A percentile compares a stretch with the other conserved stretches of the same genome.
Evolutionary conservation across 345 rosid genomes (phyloP).

Genomic region (Syzygium aqueum): DNA sequence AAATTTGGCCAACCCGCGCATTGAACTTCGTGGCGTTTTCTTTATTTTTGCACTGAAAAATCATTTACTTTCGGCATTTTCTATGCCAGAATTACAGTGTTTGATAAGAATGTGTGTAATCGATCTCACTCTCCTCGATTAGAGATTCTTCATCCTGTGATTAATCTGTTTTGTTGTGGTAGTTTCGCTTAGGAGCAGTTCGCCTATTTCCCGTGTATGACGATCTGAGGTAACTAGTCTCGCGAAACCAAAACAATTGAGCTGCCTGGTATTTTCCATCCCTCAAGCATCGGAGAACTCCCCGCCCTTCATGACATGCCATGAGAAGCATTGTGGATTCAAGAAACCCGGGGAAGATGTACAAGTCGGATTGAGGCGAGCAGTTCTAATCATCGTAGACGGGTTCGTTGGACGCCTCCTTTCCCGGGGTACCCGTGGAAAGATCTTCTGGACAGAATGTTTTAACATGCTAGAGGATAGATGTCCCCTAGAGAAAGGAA

Average conservation of each 20-base stretch:
- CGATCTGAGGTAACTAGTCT: background rate
- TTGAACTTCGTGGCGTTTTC: background rate
- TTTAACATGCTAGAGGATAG: too few relatives aligned
- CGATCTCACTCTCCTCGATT: background rate
- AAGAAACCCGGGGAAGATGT: too few relatives aligned
- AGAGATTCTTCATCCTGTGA: background rate
- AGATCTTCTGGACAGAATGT: too few relatives aligned
- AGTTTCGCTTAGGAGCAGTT: background rate
- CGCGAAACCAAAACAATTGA: background rate
- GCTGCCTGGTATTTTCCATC: background rate
- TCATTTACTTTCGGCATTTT: too few relatives aligned
- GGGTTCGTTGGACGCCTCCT: too few relatives aligned
- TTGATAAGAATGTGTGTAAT: background rate
- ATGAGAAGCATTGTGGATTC: too few relatives aligned
- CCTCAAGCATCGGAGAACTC: background rate
- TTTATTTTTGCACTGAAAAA: background rate
- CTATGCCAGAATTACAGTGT: background rate
- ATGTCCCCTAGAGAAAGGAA: too few relatives aligned
- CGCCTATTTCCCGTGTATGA: background rate
- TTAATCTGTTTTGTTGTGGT: background rate
- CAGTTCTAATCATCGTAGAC: too few relatives aligned
- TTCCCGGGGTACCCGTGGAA: too few relatives aligned
- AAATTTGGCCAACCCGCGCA: background rate
- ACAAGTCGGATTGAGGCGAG: too few relatives aligned
- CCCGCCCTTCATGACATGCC: too few relatives aligned